Conservation (phyloP, 2,329 filamentous ascomycete genomes). For the Cladosporium velox region DNA sequence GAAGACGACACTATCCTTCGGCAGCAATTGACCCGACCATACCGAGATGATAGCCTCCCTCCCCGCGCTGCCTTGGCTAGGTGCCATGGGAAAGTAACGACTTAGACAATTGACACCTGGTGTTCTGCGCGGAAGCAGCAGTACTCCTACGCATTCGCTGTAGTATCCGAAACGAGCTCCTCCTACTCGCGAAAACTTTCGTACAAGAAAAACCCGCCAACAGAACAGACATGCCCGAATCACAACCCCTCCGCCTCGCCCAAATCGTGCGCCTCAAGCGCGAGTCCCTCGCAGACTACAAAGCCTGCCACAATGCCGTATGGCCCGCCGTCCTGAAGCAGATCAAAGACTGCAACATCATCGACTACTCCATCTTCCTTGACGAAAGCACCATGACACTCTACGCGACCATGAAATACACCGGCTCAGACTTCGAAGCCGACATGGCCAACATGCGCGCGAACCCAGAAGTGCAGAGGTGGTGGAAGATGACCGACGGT, state of each 20-base stretch:
- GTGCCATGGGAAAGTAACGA: not conserved
- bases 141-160: not conserved
- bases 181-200: too few relatives aligned
- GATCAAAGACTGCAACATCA: slow-evolving; percentile 73
- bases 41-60: not conserved
- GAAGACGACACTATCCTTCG: not conserved
- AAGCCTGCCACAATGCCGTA: slow-evolving; percentile 69
- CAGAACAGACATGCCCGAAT: not conserved
- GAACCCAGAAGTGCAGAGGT: slow-evolving; percentile 72
- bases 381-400: slow-evolving; percentile 64
- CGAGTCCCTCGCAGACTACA: slow-evolving; percentile 68
- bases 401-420: slow-evolving; percentile 77
- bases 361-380: slow-evolving; percentile 74
- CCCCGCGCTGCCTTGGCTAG: not conserved
- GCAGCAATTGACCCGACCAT: not conserved
- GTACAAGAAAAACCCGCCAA: not conserved
- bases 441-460: slow-evolving; percentile 77
- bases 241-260: slow-evolving; percentile 57
- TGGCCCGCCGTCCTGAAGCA: slow-evolving; percentile 78
- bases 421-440: slow-evolving; percentile 69
- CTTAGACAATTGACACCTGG: not conserved
- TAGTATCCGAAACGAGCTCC: not conserved
- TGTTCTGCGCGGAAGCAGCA: not conserved
- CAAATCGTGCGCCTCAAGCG: slow-evolving; percentile 74
- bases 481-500: slow-evolving; percentile 79